phyloP scores from a whole-genome alignment of 495 filamentous ascomycete genomes.

The Neurospora tetraspora region DNA sequence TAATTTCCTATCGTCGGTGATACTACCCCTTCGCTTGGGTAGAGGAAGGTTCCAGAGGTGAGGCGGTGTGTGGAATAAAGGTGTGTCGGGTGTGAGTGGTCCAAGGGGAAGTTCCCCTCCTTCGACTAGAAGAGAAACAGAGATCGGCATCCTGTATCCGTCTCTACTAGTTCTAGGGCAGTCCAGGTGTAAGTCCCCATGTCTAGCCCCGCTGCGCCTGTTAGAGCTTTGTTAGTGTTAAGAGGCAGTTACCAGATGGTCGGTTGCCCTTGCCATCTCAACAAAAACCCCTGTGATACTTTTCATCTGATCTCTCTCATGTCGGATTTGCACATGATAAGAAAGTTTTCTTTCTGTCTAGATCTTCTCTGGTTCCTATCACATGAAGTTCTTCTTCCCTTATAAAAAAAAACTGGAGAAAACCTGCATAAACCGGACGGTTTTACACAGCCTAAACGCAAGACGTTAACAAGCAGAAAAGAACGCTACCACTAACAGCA shows the following conservation, averaged over 20 bases:
- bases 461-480: not conserved
- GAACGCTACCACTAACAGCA: not conserved
- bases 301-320: not conserved
- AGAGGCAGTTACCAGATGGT: not conserved
- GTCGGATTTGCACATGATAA: not conserved
- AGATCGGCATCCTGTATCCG: not conserved
- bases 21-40: not conserved
- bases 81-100: not conserved
- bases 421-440: not conserved
- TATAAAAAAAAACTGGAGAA: not conserved
- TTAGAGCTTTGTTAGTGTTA: not conserved
- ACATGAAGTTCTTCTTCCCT: not conserved
- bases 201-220: not conserved
- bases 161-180: not conserved
- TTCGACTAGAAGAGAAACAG: not conserved
- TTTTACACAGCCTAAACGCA: not conserved
- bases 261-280: not conserved
- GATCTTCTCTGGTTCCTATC: not conserved
- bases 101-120: not conserved
- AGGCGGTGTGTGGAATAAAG: not conserved
- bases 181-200: not conserved
- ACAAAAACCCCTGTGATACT: not conserved
- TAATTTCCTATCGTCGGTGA: not conserved
- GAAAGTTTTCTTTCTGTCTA: not conserved
- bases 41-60: not conserved